These are phyloP conservation scores for Dictyostelium purpureum DNA, from an alignment of 78 protist species.

Conservation along the genomic window DNA sequence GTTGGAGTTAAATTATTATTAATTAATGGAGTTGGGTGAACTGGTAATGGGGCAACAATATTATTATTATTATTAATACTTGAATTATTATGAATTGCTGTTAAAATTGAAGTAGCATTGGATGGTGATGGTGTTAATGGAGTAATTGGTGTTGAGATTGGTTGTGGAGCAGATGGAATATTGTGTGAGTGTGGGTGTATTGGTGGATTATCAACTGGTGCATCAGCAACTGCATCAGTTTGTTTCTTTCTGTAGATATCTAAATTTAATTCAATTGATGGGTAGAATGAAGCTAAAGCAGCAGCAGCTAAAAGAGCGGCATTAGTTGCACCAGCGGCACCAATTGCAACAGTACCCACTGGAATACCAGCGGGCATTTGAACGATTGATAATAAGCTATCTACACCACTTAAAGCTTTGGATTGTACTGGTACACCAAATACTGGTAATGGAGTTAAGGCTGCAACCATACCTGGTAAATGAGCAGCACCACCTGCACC, in stretches of 20 bases:
- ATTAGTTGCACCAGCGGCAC: slow-evolving; percentile 81
- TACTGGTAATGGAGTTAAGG: slow-evolving; percentile 95
- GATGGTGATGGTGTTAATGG: slow-evolving; percentile 5
- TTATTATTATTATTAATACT: not conserved
- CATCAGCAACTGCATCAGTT: slow-evolving; percentile 78
- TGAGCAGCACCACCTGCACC: slow-evolving; percentile 96
- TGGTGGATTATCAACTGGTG: slow-evolving; percentile 34
- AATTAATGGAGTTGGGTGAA: not conserved
- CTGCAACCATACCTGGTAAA: slow-evolving; percentile 95
- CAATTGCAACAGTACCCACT: slow-evolving; percentile 84
- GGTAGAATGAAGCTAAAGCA: slow-evolving; percentile 58
- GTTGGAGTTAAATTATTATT: slow-evolving; percentile 11
- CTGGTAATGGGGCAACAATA: not conserved
- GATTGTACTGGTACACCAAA: slow-evolving; percentile 94
- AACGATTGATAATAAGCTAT: slow-evolving; percentile 89
- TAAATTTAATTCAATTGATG: slow-evolving; percentile 35
- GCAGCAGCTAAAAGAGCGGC: slow-evolving; percentile 80
- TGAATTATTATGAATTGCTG: not conserved
- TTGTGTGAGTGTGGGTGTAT: not conserved
- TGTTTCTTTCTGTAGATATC: slow-evolving; percentile 72
- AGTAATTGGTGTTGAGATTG: not conserved
- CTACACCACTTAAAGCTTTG: slow-evolving; percentile 86
- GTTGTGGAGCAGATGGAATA: not conserved
- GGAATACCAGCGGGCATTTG: slow-evolving; percentile 93
- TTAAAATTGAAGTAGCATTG: slow-evolving; percentile 4